These are phyloP conservation scores for Colletotrichum truncatum DNA, from an alignment of 2,329 filamentous ascomycete species.

Conservation along the genomic window DNA sequence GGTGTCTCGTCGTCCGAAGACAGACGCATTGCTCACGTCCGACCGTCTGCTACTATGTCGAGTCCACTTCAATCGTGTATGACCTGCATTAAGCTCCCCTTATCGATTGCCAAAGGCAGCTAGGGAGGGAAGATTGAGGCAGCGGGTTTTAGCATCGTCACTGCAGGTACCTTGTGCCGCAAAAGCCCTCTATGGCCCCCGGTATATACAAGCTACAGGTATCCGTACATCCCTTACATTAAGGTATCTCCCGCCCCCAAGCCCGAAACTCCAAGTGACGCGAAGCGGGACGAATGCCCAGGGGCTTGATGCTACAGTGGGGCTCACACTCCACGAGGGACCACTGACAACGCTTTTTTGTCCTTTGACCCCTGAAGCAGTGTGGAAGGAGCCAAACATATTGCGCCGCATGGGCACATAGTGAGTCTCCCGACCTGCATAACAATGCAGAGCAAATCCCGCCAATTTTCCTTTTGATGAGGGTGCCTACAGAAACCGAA, in stretches of 20 bases:
- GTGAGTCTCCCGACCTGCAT: constrained; percentile 3
- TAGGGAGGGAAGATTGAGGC: background rate
- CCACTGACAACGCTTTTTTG: constrained; percentile 14
- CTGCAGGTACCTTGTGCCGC: background rate
- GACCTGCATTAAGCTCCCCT: constrained; percentile 21
- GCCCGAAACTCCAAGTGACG: constrained; percentile 30
- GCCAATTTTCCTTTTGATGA: background rate
- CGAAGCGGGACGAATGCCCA: constrained; percentile 26
- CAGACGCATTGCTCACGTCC: constrained; percentile 27
- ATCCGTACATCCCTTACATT: too few species aligned
- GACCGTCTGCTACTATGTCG: background rate
- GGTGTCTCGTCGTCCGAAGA: constrained; percentile 11
- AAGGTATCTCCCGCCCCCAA: constrained; percentile 20
- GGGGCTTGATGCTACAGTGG: constrained; percentile 25
- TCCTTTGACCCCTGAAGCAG: constrained; percentile 1
- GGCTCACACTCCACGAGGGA: background rate
- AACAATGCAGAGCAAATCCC: background rate
- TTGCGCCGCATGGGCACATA: background rate
- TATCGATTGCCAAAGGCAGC: constrained; percentile 22
- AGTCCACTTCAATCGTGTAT: constrained; percentile 27
- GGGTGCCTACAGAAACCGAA: background rate
- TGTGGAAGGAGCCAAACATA: background rate
- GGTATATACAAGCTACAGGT: too few species aligned
- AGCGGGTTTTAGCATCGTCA: background rate
- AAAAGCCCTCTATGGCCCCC: too few species aligned